Evolutionary conservation across 228 moss, liverwort and hornwort genomes (phyloP).

Genomic region (Sphagnum fallax): DNA sequence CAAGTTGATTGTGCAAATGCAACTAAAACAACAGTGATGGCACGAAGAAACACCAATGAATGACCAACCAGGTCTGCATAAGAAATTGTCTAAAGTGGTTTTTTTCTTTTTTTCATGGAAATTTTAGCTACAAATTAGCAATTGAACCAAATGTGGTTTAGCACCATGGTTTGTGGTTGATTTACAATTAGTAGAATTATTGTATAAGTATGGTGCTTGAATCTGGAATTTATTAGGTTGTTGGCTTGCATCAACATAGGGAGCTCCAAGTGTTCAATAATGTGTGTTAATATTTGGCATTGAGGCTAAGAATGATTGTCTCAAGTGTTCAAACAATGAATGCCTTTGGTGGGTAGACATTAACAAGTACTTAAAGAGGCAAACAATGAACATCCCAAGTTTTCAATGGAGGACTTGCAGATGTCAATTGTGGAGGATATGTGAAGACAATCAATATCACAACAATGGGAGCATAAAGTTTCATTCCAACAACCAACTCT

Average conservation of each 20-base stretch:
- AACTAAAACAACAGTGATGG: constrained; percentile 7
- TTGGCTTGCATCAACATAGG: too few species aligned
- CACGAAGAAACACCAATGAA: constrained; percentile 8
- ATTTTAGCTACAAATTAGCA: background rate
- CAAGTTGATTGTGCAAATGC: constrained; percentile 19
- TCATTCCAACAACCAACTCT: background rate
- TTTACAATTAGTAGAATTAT: too few species aligned
- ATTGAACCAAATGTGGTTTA: background rate
- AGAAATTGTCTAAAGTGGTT: constrained; percentile 28
- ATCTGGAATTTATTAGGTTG: too few species aligned
- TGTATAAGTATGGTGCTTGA: too few species aligned
- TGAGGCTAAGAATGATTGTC: constrained; percentile 19
- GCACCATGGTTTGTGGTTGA: background rate
- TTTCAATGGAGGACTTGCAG: background rate
- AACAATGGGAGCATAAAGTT: too few species aligned
- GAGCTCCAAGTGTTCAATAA: constrained; percentile 9
- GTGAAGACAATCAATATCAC: too few species aligned
- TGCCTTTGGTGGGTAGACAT: background rate
- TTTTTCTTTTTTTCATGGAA: background rate
- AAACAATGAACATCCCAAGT: background rate
- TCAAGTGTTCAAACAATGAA: constrained; percentile 2
- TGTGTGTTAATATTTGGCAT: constrained; percentile 15
- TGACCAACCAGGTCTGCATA: constrained; percentile 11
- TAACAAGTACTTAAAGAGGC: background rate
- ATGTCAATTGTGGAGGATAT: constrained; percentile 18